Evolutionary conservation across 2,329 filamentous ascomycete species (phyloP).

Genomic region (Albophoma yamanashiensis): DNA sequence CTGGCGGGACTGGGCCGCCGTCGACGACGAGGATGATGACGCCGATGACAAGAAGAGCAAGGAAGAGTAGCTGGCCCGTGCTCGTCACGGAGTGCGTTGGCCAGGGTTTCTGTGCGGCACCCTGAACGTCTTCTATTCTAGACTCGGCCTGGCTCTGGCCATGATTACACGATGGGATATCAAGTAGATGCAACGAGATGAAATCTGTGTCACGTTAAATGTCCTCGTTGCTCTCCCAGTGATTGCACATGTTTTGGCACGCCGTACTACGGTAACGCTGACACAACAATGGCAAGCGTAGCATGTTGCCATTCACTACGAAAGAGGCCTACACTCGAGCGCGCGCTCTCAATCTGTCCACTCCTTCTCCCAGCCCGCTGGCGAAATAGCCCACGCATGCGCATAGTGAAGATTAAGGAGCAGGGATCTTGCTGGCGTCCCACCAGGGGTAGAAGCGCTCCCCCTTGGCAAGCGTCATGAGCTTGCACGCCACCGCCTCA

Average conservation of each 20-base stretch:
- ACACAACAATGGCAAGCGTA: not conserved
- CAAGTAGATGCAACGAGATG: not conserved
- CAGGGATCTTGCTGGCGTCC: constrained; percentile 9
- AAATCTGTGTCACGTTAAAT: not conserved
- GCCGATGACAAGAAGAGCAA: constrained; percentile 19
- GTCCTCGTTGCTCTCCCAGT: not conserved
- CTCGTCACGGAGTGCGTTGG: not conserved
- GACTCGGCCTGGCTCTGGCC: not conserved
- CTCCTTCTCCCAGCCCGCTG: no score
- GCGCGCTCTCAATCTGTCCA: not conserved
- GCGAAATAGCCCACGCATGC: not conserved
- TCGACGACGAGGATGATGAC: constrained; percentile 39
- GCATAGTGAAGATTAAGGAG: constrained; percentile 4
- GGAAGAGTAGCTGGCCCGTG: not conserved
- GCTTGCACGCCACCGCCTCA: constrained; percentile 11
- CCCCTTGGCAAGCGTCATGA: constrained; percentile 11
- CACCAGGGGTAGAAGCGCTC: constrained; percentile 18
- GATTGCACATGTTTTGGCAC: not conserved
- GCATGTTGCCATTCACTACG: no score
- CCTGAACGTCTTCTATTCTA: not conserved
- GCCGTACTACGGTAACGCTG: no score
- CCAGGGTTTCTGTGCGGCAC: no score
- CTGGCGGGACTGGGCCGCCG: constrained; percentile 55
- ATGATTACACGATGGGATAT: not conserved
- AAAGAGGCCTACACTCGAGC: not conserved